Base-by-base conservation (phyloP, 2,329 filamentous ascomycete genomes). In the Trichoderma sp. region DNA sequence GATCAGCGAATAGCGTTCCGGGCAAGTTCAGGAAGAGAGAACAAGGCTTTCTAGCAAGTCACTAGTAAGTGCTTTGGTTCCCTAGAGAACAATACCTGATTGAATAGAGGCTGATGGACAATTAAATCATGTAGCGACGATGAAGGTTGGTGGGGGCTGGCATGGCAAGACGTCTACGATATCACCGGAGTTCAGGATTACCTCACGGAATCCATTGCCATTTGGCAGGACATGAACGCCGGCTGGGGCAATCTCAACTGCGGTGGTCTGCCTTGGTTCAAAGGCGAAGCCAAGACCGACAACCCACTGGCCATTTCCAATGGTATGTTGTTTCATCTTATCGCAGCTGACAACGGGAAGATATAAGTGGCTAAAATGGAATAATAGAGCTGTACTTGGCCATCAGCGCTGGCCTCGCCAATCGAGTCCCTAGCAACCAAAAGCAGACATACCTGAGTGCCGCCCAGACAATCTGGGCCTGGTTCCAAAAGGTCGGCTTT, bases 131-230 rank as follows among this genome's bases (percentile, higher is more conserved):
- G 13, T 30, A 55, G 51, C 24, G 51, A 55, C 16, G 87, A 89
- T 74, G 85, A 87, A 76, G 83, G 87, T 39, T 89, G 87, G 87
- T 90, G 87, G 87, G 87, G 83, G 3, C 79, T 89, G 63, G 87
- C 82, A 16, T 84, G 85, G 81, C 84, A 89, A 69, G 81, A 83
- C 51, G 80, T 83, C 5, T 86, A 83, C 74, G 87, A 89, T 75
- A 76, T 85, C 13, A 86, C 81, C 3, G 77, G 79, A 11, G 76
- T 85, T 21, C 60, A 74, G 7, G 77, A 77, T 46, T 89, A 87
- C 73, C 82, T 89, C 14, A 73, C 83, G 65, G 81, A 81, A 51
- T 86, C 87, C 1, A 81, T 83, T 69, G 72, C 77, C 18, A 83
- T 89, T 56, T 89, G 87, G 67, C 80, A 84, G 39, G 85, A 89